Evolutionary conservation across 2,329 filamentous ascomycete species (phyloP).

Genomic region (Elsinoe arachidis): DNA sequence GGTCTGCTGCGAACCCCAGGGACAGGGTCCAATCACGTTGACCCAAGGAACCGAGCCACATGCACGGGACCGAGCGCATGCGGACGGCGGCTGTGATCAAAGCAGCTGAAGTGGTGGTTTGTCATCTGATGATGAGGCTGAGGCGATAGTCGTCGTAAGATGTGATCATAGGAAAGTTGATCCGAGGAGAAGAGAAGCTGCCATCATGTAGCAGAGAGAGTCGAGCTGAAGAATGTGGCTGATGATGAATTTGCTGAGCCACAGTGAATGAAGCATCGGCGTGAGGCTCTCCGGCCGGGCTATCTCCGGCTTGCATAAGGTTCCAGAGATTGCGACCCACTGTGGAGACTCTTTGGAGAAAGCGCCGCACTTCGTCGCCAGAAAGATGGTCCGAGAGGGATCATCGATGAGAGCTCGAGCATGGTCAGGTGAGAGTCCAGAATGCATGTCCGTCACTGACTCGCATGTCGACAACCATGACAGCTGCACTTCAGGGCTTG

Average conservation of each 20-base stretch:
- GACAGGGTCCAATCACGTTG: background rate
- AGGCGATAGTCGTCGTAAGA: background rate
- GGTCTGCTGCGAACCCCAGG: background rate
- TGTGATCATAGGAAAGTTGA: background rate
- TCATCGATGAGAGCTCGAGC: background rate
- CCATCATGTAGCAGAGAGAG: background rate
- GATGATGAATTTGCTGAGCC: background rate
- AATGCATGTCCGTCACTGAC: background rate
- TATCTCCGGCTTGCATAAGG: too few species aligned
- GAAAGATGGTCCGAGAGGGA: background rate
- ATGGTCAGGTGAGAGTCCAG: slow-evolving; percentile 2
- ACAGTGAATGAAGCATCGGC: background rate
- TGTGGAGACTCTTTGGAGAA: too few species aligned
- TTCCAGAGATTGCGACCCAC: too few species aligned
- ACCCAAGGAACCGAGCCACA: background rate
- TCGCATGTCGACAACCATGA: background rate
- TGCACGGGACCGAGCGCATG: background rate
- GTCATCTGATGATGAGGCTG: background rate
- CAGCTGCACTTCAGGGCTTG: background rate
- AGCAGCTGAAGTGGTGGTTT: background rate
- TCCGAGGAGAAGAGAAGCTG: background rate
- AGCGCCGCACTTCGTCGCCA: background rate
- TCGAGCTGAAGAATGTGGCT: background rate
- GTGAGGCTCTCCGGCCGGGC: too few species aligned
- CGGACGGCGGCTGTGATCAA: background rate